Evolutionary conservation across 805 yeast species (phyloP).

Genomic region (Wickerhamomyces xylosicus): DNA sequence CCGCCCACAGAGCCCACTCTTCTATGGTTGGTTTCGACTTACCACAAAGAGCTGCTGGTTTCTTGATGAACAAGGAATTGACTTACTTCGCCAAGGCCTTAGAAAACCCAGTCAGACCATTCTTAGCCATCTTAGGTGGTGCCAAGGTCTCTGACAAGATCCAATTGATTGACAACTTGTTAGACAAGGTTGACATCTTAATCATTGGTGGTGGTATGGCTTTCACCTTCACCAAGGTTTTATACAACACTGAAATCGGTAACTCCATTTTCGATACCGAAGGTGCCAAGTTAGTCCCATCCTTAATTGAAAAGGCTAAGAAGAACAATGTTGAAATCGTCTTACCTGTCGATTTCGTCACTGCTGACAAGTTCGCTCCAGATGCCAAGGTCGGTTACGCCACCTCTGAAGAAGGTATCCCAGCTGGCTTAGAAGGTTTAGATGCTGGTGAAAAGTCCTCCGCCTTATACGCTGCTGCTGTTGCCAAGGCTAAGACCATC

Average conservation of each 20-base stretch:
- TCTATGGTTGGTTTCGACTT: constrained; percentile 97
- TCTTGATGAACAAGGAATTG: constrained; percentile 96
- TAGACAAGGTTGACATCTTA: constrained; percentile 90
- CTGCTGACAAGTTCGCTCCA: constrained; percentile 88
- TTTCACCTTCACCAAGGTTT: constrained; percentile 94
- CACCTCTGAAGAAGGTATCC: constrained; percentile 84
- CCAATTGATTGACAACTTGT: constrained; percentile 92
- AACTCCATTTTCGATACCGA: constrained; percentile 85
- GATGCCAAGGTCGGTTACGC: constrained; percentile 84
- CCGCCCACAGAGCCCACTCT: constrained; percentile 99
- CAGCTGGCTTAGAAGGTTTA: constrained; percentile 91
- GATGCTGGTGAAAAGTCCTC: constrained; percentile 90
- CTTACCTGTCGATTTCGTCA: constrained; percentile 91
- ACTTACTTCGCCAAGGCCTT: constrained; percentile 96
- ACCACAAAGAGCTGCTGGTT: constrained; percentile 97
- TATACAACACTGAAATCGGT: constrained; percentile 82
- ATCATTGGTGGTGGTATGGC: constrained; percentile 99
- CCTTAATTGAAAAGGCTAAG: constrained; percentile 92
- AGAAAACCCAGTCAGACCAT: constrained; percentile 96
- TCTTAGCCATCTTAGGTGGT: constrained; percentile 98
- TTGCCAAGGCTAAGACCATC: constrained; percentile 91
- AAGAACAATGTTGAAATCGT: constrained; percentile 88
- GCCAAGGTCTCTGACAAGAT: constrained; percentile 99
- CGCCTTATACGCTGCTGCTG: constrained; percentile 69
- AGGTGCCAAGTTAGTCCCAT: constrained; percentile 92